Base-by-base conservation (phyloP, 495 filamentous ascomycete species). In the Xylaria flabelliformis region DNA sequence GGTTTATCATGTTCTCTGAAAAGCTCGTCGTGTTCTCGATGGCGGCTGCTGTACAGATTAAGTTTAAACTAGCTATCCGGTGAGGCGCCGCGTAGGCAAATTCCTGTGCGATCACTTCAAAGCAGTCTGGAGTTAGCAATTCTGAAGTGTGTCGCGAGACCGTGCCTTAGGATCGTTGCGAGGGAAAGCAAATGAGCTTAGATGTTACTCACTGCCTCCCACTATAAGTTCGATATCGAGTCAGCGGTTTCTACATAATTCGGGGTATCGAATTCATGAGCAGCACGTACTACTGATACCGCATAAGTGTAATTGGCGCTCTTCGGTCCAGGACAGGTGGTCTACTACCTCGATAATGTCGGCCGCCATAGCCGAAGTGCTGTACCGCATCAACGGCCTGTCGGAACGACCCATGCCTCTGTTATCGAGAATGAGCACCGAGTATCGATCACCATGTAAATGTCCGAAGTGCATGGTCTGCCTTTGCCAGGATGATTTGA, bases 61-160 rank as follows among this genome's bases (percentile, higher is more conserved):
- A 86, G 19, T 85, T 88, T 46, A 97, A 79, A 17, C 89, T 89
- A 29, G 85, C 85, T 63, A 97, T 84, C 26, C 90, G 83, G 2
- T 84, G 73, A 1, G 93, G 91, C 50, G 89, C 88, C 4, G 90
- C 82, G 68, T 85, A 85, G 21, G 87, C 91, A 51, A 93, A 74
- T 79, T 97, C 94, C 81, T 97, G 94, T 17, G 91, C 90, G 77
- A 97, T 96, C 94, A 97, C 97, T 73, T 94, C 92, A 68, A 36
- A 92, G 92, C 82, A 95, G 90, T 44, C 19, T 17, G 24, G 67
- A 17, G 50, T 69, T 8, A 69, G 67, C 53, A 0, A 19, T 61
- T 24, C n/a, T 13, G 19, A 32, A 10, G n/a, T 7, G 24, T 19
- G n/a, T 42, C 13, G 51, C 36, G 15, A 34, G 48, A 9, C 48